Conservation (phyloP, 163 green algal species). For the Smithsoniella earleae region DNA sequence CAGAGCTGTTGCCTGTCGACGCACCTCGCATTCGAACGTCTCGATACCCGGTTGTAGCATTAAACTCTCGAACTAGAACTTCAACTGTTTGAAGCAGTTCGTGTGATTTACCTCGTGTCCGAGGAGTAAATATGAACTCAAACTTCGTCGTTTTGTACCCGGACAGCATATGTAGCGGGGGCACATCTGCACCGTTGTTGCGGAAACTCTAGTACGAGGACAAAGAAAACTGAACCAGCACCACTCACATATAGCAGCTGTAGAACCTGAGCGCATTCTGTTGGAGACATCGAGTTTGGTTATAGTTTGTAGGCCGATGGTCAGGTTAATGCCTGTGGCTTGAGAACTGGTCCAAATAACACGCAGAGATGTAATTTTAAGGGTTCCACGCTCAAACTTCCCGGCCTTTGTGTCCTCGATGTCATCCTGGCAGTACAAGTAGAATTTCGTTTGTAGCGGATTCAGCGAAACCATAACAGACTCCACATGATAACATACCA, state of each 20-base stretch:
- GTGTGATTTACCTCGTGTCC: constrained; percentile 1
- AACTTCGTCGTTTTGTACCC: constrained; percentile 19
- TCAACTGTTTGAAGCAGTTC: constrained; percentile 28
- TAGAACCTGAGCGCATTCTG: constrained; percentile 13
- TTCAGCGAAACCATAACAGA: background rate
- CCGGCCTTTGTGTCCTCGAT: constrained; percentile 25
- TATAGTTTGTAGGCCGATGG: constrained; percentile 25
- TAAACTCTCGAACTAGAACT: constrained; percentile 22
- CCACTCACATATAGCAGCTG: background rate
- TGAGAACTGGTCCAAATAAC: constrained; percentile 8
- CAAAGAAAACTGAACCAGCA: no score
- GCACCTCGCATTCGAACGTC: constrained; percentile 25
- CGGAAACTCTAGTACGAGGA: no score
- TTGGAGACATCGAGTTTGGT: constrained; percentile 23
- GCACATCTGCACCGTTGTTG: constrained; percentile 28
- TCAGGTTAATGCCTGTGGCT: background rate
- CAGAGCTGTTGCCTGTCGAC: background rate
- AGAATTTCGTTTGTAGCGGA: background rate
- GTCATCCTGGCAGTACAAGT: constrained; percentile 6
- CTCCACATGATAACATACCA: background rate
- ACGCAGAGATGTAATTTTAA: constrained; percentile 3
- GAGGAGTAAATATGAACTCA: constrained; percentile 28
- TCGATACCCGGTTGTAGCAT: background rate
- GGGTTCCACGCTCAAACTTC: constrained; percentile 6
- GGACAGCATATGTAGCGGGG: constrained; percentile 7